Evolutionary conservation across 768 basidiomycete genomes (phyloP).

Genomic region (Amyloporia xantha): DNA sequence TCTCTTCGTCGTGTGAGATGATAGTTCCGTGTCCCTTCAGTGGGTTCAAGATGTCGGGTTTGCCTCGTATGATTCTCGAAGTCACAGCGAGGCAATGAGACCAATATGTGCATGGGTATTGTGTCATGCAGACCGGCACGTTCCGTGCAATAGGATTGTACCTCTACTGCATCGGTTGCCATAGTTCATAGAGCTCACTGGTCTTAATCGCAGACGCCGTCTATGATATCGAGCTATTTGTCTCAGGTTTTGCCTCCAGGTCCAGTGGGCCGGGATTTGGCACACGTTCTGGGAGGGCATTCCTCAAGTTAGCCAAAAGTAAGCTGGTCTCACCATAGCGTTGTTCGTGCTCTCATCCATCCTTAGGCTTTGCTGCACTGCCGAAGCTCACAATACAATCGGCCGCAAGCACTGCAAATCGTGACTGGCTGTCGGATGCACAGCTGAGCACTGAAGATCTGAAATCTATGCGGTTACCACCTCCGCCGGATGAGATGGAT

Average conservation of each 20-base stretch:
- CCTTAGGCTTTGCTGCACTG: slow-evolving; percentile 63
- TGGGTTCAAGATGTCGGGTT: too few species aligned
- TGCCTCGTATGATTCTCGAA: too few species aligned
- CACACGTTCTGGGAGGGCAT: slow-evolving; percentile 69
- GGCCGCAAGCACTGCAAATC: slow-evolving; percentile 12
- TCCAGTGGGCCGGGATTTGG: slow-evolving; percentile 51
- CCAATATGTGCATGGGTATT: too few species aligned
- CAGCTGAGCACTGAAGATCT: slow-evolving; percentile 37
- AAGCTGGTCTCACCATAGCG: slow-evolving; percentile 29
- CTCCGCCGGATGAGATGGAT: slow-evolving; percentile 50
- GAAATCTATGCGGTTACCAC: slow-evolving; percentile 41
- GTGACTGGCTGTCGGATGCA: slow-evolving; percentile 10
- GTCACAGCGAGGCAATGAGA: too few species aligned
- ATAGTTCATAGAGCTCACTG: slow-evolving; percentile 11
- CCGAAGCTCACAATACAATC: slow-evolving; percentile 47
- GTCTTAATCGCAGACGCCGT: slow-evolving; percentile 30
- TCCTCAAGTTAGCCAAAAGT: slow-evolving; percentile 60
- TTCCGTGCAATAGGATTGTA: too few species aligned
- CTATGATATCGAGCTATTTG: slow-evolving; percentile 66
- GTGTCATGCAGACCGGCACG: too few species aligned
- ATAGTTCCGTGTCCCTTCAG: too few species aligned
- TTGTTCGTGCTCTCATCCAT: neutral
- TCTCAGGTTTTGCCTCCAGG: slow-evolving; percentile 72
- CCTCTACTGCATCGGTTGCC: too few species aligned
- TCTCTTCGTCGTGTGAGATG: too few species aligned